Percentiles rank a stretch among this genome's conserved stretches.
Conservation (phyloP, 106 monocot species). For the Chionographis japonica region DNA sequence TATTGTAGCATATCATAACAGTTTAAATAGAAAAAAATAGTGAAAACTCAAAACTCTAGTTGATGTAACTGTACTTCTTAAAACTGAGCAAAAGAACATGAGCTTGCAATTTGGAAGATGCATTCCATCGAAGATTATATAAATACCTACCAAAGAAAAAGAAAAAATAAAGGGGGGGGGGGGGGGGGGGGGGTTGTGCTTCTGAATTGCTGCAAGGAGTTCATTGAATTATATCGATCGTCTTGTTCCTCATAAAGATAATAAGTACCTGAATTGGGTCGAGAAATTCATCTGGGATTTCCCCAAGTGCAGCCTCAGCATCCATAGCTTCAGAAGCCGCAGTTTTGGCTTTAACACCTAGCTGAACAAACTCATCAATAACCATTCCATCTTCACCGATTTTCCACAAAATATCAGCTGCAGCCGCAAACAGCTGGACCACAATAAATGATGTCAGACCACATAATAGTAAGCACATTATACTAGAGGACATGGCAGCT, state of each 20-base stretch:
- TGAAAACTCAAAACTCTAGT: neutral
- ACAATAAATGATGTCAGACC: conserved; percentile 11
- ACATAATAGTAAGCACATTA: conserved; percentile 6
- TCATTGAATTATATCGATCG: neutral
- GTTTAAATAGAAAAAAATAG: too few species aligned
- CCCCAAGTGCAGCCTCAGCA: conserved; percentile 86
- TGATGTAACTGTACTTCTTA: neutral
- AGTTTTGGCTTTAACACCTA: conserved; percentile 71
- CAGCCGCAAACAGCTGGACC: conserved; percentile 73
- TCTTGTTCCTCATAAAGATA: neutral
- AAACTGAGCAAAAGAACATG: neutral
- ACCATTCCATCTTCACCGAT: conserved; percentile 74
- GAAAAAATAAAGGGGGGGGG: too few species aligned
- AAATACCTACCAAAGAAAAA: too few species aligned
- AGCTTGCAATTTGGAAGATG: too few species aligned
- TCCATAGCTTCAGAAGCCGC: conserved; percentile 94
- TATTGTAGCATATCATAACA: neutral
- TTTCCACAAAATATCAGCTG: conserved; percentile 78
- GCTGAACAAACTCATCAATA: conserved; percentile 74
- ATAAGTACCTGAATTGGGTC: conserved; percentile 91
- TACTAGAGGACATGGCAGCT: neutral
- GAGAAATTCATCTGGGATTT: conserved; percentile 98
- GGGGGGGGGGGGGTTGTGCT: too few species aligned
- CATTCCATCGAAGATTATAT: too few species aligned
- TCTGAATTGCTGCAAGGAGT: too few species aligned